phyloP scores from a whole-genome alignment of 192 early-diverging fungal species.

The Paraglomus brasilianum region DNA sequence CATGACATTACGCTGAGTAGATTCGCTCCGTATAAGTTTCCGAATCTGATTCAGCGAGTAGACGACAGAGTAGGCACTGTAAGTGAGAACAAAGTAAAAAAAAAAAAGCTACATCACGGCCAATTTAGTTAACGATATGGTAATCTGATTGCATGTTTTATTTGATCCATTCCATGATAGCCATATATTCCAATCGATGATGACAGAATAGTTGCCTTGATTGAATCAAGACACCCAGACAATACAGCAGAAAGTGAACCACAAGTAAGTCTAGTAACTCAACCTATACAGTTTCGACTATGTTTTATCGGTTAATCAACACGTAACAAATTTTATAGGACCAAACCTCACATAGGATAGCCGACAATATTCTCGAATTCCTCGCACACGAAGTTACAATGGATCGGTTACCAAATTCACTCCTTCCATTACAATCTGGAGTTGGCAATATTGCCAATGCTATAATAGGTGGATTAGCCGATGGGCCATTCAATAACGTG shows the following conservation, averaged over 20 bases:
- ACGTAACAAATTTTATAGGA: slow-evolving; percentile 36
- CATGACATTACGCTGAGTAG: slow-evolving; percentile 38
- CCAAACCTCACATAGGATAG: slow-evolving; percentile 34
- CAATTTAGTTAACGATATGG: too few relatives aligned
- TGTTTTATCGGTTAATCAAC: too few relatives aligned
- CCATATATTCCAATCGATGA: slow-evolving; percentile 40
- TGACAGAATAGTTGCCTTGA: slow-evolving; percentile 41
- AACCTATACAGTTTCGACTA: too few relatives aligned
- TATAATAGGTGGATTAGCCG: slow-evolving; percentile 44
- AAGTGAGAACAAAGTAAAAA: slow-evolving; percentile 15
- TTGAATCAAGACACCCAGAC: slow-evolving; percentile 39
- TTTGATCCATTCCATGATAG: slow-evolving; percentile 14
- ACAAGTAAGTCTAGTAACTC: background rate
- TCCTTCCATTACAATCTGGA: slow-evolving; percentile 43
- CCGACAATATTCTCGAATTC: slow-evolving; percentile 42
- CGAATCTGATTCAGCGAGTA: slow-evolving; percentile 41
- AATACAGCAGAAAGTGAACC: slow-evolving; percentile 25
- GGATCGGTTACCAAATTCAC: slow-evolving; percentile 37
- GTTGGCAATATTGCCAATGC: slow-evolving; percentile 49
- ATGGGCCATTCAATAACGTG: slow-evolving; percentile 40
- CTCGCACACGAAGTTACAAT: slow-evolving; percentile 42
- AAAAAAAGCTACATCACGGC: slow-evolving; percentile 13
- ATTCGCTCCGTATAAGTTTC: slow-evolving; percentile 41
- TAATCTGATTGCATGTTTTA: background rate
- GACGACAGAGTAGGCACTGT: slow-evolving; percentile 42